These are phyloP conservation scores for Aquilaria sinensis DNA, from an alignment of 345 rosid species.

Conservation along the genomic window DNA sequence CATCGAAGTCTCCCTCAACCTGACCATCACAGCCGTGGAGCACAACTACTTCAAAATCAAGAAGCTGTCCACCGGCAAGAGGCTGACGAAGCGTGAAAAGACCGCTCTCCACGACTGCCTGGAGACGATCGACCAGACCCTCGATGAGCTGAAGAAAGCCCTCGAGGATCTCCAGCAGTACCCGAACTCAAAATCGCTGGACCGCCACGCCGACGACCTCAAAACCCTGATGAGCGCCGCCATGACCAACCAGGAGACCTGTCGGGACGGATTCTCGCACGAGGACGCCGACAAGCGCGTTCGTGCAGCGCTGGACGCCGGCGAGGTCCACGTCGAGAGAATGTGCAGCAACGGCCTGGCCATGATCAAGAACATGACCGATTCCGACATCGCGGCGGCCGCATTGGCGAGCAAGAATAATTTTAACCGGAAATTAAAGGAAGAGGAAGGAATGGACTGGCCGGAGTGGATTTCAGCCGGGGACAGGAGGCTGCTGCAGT, in stretches of 20 bases:
- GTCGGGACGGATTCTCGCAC: constrained; percentile 86
- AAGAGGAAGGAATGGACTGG: constrained; percentile 33
- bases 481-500: constrained; percentile 67
- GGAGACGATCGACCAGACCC: constrained; percentile 79
- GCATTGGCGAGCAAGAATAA: neutral
- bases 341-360: constrained; percentile 51
- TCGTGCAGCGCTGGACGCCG: constrained; percentile 28
- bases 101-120: constrained; percentile 83
- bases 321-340: constrained; percentile 34
- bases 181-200: constrained; percentile 56
- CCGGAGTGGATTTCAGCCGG: constrained; percentile 68
- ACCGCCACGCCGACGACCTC: constrained; percentile 70
- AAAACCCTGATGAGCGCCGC: constrained; percentile 80
- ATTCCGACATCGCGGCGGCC: constrained; percentile 28
- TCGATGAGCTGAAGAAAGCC: constrained; percentile 65
- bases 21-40: constrained; percentile 39
- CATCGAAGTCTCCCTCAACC: constrained; percentile 44
- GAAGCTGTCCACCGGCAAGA: constrained; percentile 21
- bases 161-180: constrained; percentile 50
- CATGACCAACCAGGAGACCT: constrained; percentile 83
- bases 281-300: constrained; percentile 43
- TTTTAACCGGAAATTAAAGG: constrained; percentile 29
- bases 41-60: constrained; percentile 44
- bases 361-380: constrained; percentile 49
- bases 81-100: constrained; percentile 49